Base-by-base conservation (phyloP, 306 rosid genomes). In the Castanea sativa region DNA sequence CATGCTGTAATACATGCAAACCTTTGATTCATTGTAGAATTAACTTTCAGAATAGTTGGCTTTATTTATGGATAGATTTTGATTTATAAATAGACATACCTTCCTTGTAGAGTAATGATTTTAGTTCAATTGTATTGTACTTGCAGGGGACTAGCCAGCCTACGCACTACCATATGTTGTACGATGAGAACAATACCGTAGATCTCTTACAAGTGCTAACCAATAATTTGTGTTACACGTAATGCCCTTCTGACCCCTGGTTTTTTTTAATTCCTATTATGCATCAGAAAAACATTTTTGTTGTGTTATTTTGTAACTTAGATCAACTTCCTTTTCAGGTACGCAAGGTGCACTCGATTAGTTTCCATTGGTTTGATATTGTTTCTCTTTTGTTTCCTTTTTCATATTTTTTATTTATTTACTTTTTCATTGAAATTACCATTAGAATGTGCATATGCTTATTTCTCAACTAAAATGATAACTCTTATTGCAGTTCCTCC, bases 1-100 rank as follows among this genome's bases (percentile, higher is more conserved):
- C 98, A 94, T 77, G 93, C 96, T 2, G 98, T 91, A 35, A 92
- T 89, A n/a, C 94, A 92, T 79, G 96, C 91, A 51, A 41, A 68
- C 12, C 32, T 5, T 51, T 63, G 10, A 1, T 23, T 19, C 33
- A 16, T 43, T 13, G 33, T 77, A 33, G 53, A 27, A 27, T 68
- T n/a, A 53, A 32, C 43, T 51, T n/a, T 33, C 4, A 38, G 33
- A 5, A 5, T 19, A n/a, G 18, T 27, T 4, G 5, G 70, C 38
- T 72, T 19, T 59, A 1, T 2, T 16, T 77, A 33, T 61, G n/a
- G 56, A 4, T 1, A 0, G 51, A n/a, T 32, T 11, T 29, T 23
- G 56, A 67, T 33, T 11, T 12, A 33, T 35, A 16, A 43, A 16
- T 16, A 32, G 2, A 30, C 11, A 5, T 6, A 0, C 0, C 5